Conservation (phyloP, 345 rosid genomes). For the Salix udensis region DNA sequence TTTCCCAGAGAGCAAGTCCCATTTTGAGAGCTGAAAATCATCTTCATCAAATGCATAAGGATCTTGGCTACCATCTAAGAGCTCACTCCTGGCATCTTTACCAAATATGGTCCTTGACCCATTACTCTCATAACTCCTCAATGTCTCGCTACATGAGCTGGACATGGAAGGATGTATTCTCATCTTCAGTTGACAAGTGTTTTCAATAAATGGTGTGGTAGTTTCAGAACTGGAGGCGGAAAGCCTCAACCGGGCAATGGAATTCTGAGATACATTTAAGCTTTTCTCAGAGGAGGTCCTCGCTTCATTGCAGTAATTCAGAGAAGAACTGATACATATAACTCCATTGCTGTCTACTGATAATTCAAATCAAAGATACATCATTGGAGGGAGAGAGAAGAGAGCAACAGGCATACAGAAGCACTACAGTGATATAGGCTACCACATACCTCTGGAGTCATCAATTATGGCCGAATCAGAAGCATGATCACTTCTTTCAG, state of each 20-base stretch:
- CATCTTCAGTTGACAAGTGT: constrained; percentile 36
- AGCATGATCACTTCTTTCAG: constrained; percentile 31
- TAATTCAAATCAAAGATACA: constrained; percentile 17
- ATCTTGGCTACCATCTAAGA: constrained; percentile 55
- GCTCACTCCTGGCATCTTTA: constrained; percentile 28
- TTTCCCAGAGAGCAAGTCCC: constrained; percentile 62
- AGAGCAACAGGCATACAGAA: constrained; percentile 1
- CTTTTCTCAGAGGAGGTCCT: constrained; percentile 36
- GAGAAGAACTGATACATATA: constrained; percentile 42
- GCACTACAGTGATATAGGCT: constrained; percentile 9
- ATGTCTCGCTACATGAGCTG: constrained; percentile 45
- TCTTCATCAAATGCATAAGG: constrained; percentile 84
- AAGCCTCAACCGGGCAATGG: constrained; percentile 37
- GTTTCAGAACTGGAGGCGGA: constrained; percentile 50
- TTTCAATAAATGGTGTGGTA: constrained; percentile 38
- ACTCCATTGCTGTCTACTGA: constrained; percentile 47
- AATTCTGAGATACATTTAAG: constrained; percentile 42
- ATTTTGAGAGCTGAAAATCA: constrained; percentile 67
- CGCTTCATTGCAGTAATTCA: constrained; percentile 32
- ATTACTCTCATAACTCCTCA: constrained; percentile 37
- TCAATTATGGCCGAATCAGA: constrained; percentile 38
- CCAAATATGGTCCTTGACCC: constrained; percentile 35
- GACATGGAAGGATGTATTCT: constrained; percentile 48
- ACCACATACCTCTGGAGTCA: constrained; percentile 48
- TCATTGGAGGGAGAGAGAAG: not conserved